phyloP scores from a whole-genome alignment of 371 early-diverging fungal species.

The Rhizomucor miehei region DNA sequence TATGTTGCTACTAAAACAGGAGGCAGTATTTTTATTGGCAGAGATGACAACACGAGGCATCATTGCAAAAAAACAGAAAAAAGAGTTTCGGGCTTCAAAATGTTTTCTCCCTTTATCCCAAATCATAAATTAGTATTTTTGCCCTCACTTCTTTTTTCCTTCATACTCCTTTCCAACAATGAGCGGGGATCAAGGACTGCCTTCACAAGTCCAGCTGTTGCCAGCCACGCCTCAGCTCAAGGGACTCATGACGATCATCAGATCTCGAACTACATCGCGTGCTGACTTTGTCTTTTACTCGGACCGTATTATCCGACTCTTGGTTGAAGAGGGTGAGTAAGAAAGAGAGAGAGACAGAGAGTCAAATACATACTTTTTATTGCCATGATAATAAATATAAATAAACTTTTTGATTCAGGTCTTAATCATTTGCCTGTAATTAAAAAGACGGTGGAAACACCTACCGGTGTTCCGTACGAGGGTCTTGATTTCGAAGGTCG shows the following conservation, averaged over 20 bases:
- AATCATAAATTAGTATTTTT: too few relatives aligned
- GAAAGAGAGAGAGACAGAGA: neutral
- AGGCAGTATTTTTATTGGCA: too few relatives aligned
- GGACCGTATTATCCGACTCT: constrained; percentile 87
- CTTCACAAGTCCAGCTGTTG: constrained; percentile 67
- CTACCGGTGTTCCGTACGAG: constrained; percentile 69
- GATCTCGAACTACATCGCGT: constrained; percentile 75
- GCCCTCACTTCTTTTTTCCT: constrained; percentile 1
- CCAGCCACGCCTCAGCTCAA: constrained; percentile 76
- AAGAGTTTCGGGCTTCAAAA: too few relatives aligned
- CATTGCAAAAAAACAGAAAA: too few relatives aligned
- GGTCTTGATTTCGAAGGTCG: constrained; percentile 83
- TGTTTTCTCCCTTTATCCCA: too few relatives aligned
- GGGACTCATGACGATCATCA: constrained; percentile 84
- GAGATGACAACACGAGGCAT: too few relatives aligned
- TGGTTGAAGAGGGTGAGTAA: constrained; percentile 36
- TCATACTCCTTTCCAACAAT: constrained; percentile 5
- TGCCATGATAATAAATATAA: neutral
- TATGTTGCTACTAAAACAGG: too few relatives aligned
- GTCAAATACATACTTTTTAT: neutral
- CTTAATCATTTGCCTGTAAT: constrained; percentile 88
- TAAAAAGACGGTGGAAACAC: constrained; percentile 74
- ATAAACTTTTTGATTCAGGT: constrained; percentile 36
- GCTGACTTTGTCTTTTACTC: constrained; percentile 93
- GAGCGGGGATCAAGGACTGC: constrained; percentile 36